Evolutionary conservation across 176 grass and related monocot genomes (phyloP).

Genomic region (Oryza australiensis): DNA sequence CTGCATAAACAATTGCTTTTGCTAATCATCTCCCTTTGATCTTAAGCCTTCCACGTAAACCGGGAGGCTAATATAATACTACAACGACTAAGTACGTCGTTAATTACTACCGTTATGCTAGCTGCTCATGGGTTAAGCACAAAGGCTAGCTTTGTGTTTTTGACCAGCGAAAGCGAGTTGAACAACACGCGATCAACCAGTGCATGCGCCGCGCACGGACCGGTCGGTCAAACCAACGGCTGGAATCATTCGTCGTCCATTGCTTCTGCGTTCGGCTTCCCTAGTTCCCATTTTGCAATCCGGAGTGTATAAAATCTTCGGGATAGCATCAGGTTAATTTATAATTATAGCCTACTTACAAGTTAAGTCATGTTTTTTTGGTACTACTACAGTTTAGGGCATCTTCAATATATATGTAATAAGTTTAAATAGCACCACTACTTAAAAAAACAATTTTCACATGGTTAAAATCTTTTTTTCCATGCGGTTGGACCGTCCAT

Average conservation of each 20-base stretch:
- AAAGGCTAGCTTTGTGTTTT: neutral
- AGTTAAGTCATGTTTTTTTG: too few relatives aligned
- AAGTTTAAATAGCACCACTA: too few relatives aligned
- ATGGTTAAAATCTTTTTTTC: too few relatives aligned
- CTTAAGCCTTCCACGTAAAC: neutral
- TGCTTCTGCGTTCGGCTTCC: neutral
- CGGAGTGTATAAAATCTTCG: neutral
- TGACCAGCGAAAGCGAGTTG: neutral
- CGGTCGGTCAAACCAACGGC: neutral
- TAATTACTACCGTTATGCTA: neutral
- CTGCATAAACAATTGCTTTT: neutral
- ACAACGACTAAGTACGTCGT: neutral
- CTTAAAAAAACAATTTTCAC: too few relatives aligned
- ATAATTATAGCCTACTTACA: too few relatives aligned
- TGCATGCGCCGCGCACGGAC: neutral
- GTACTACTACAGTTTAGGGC: too few relatives aligned
- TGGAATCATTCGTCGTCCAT: neutral
- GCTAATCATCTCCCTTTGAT: neutral
- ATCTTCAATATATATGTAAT: too few relatives aligned
- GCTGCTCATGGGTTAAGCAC: neutral
- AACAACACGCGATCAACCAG: neutral
- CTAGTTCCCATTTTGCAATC: neutral
- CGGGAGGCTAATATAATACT: neutral
- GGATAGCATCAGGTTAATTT: too few relatives aligned
- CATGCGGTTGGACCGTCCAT: too few relatives aligned